These are phyloP conservation scores for Phytophthora lateralis DNA, from an alignment of 352 stramenopile species.

Conservation along the genomic window DNA sequence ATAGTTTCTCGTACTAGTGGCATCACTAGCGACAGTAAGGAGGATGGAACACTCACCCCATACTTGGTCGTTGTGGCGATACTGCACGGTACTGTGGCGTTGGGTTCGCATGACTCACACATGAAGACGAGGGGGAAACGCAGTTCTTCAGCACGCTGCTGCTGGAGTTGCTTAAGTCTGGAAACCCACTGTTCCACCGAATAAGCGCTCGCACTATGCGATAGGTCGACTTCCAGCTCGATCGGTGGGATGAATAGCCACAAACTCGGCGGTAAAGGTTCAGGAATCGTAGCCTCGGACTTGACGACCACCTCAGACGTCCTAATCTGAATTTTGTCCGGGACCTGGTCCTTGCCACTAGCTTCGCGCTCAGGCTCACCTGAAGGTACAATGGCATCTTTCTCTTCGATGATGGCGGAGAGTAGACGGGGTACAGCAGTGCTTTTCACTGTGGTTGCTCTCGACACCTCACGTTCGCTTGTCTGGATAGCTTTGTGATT, in stretches of 20 bases:
- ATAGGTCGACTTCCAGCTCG: constrained; percentile 40
- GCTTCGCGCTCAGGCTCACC: constrained; percentile 27
- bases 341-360: constrained; percentile 21
- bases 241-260: constrained; percentile 66
- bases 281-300: constrained; percentile 10
- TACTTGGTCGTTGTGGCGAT: constrained; percentile 30
- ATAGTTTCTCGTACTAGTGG: constrained; percentile 70
- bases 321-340: constrained; percentile 4
- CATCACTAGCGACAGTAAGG: constrained; percentile 61
- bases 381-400: constrained; percentile 1
- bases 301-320: background rate
- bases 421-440: constrained; percentile 13
- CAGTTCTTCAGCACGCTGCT: constrained; percentile 43
- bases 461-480: constrained; percentile 25
- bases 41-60: constrained; percentile 39
- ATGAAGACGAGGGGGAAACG: constrained; percentile 65
- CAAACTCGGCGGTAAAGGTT: constrained; percentile 54
- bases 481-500: constrained; percentile 44
- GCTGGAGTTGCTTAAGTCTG: constrained; percentile 43
- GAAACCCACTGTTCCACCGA: constrained; percentile 55
- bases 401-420: constrained; percentile 31
- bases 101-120: constrained; percentile 50
- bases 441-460: constrained; percentile 21
- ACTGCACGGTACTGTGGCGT: constrained; percentile 29
- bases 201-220: constrained; percentile 25